Conservation (phyloP, 306 rosid species). For the Canavalia gladiata region DNA sequence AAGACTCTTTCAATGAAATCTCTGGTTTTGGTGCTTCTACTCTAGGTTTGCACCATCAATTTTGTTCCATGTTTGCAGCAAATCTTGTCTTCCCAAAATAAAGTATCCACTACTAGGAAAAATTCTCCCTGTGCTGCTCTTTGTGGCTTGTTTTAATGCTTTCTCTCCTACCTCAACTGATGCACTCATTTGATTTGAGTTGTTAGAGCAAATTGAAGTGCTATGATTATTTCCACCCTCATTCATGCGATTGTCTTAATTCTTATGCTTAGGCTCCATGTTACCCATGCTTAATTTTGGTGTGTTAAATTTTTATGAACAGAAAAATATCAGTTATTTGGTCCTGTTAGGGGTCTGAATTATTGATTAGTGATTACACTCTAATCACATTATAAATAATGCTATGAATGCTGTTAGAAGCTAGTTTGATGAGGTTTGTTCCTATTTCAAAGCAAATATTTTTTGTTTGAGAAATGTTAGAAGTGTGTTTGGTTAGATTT, state of each 20-base stretch:
- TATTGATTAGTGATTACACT: background rate
- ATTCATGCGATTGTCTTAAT: constrained; percentile 6
- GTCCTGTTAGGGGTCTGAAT: background rate
- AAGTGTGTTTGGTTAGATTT: too few relatives aligned
- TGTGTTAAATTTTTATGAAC: background rate
- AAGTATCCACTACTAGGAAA: background rate
- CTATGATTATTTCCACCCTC: background rate
- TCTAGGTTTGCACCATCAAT: constrained; percentile 65
- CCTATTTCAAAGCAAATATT: background rate
- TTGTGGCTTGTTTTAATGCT: constrained; percentile 31
- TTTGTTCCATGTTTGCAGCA: constrained; percentile 16
- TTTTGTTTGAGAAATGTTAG: background rate
- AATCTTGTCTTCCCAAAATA: background rate
- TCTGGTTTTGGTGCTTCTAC: constrained; percentile 42
- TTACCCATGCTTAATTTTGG: constrained; percentile 16
- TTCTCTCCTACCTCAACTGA: background rate
- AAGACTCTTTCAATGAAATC: constrained; percentile 44
- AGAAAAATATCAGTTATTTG: constrained; percentile 15
- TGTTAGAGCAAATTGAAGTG: constrained; percentile 15
- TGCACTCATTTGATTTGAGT: background rate
- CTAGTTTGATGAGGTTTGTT: background rate
- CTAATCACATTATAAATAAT: constrained; percentile 1
- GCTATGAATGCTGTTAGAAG: background rate
- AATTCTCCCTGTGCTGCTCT: background rate
- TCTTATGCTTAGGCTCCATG: constrained; percentile 11